These are phyloP conservation scores for Phytophthora podocarpi DNA, from an alignment of 352 stramenopile genomes.

Conservation along the genomic window DNA sequence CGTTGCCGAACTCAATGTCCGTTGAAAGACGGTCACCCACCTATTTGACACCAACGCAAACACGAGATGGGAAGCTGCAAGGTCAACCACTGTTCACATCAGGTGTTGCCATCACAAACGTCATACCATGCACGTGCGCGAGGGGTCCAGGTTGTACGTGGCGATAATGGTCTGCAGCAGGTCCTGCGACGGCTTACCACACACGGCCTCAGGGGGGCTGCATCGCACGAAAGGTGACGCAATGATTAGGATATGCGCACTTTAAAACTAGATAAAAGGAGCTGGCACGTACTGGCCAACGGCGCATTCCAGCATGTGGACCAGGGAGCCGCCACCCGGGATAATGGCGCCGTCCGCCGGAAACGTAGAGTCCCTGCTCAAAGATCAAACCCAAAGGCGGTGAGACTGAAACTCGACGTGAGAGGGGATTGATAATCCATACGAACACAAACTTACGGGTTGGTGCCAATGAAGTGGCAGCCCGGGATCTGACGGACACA, in stretches of 20 bases:
- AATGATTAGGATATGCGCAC: slow-evolving; percentile 1
- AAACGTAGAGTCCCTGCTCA: slow-evolving; percentile 74
- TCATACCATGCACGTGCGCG: slow-evolving; percentile 83
- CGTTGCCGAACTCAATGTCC: slow-evolving; percentile 84
- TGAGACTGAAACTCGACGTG: neutral
- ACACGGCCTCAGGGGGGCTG: slow-evolving; percentile 71
- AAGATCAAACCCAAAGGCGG: neutral
- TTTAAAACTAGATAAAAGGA: neutral
- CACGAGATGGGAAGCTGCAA: neutral
- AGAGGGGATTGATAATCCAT: neutral
- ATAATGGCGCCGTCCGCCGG: slow-evolving; percentile 75
- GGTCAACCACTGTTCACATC: neutral
- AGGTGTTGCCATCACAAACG: neutral
- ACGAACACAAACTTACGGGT: slow-evolving; percentile 54
- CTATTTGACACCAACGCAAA: slow-evolving; percentile 27
- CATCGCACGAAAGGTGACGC: slow-evolving; percentile 1
- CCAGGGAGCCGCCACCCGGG: slow-evolving; percentile 68
- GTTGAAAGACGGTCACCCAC: slow-evolving; percentile 84
- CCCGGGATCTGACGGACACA: slow-evolving; percentile 74
- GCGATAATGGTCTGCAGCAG: slow-evolving; percentile 78
- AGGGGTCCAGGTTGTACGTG: slow-evolving; percentile 70
- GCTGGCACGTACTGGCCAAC: slow-evolving; percentile 58
- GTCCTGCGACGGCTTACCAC: slow-evolving; percentile 86
- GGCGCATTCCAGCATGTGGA: slow-evolving; percentile 70
- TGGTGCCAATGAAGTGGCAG: slow-evolving; percentile 85